Base-by-base conservation (phyloP, 768 basidiomycete genomes). In the Gloeostereum incarnatum region DNA sequence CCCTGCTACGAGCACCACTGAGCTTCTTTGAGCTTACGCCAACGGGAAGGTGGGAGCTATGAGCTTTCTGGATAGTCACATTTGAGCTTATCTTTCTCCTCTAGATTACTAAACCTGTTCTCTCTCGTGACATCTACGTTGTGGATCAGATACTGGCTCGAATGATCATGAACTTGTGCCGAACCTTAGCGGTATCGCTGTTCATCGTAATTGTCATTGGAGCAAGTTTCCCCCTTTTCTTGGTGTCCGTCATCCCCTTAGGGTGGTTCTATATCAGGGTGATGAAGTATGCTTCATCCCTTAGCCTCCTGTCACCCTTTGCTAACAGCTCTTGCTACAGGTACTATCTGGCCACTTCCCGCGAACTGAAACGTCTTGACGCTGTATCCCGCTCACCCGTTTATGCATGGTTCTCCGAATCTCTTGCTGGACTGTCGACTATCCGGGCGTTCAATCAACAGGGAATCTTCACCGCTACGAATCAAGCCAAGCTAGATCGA, bases 11-110 rank as follows among this genome's bases (percentile, higher is more conserved):
- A 18, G 82, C 88, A 0, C 90, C 90, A 0, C 57, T 93, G 47
- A 78, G 75, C 47, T 97, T 89, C 65, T 98, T 96, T 54, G 93
- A 96, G 56, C 59, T 70, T 38, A 96, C 91, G 0, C 93, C 91
- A 1, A 80, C 75, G 11, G 90, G 90, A 46, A 73, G 83, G 84
- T 83, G 47, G 35, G 68, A 43, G 24, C 18, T 7, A 9, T 14
- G 36, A 14, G 5, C 9, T 14, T 25, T 18, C 19, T n/a, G n/a
- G n/a, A 27, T 46, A 11, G 40, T 23, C 6, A 7, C 19, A 13
- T 32, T 22, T 31, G 11, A 8, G 21, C 26, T 20, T 7, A 22
- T 30, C 13, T 25, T 6, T 23, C 16, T 23, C 18, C 33, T 23
- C 9, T 39, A 86, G 90, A 6, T 83, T 93, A 38, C 54, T 97